A percentile compares a stretch with the other conserved stretches of the same genome.
These are phyloP conservation scores for Fusarium hostae DNA, from an alignment of 2,329 filamentous ascomycete species.

Conservation along the genomic window DNA sequence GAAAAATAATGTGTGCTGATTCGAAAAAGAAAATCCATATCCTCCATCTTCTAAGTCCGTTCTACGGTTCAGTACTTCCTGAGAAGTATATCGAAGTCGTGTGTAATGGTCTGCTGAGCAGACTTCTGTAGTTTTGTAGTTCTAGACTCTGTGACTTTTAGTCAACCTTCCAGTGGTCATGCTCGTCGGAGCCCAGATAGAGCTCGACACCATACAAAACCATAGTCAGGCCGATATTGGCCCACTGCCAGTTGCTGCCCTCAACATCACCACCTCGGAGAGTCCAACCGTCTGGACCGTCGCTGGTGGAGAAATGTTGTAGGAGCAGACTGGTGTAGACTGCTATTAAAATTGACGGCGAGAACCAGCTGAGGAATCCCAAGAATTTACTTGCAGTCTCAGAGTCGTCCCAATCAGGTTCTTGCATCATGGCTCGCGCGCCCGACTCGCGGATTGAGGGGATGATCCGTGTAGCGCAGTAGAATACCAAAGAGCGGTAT, in stretches of 20 bases:
- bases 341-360: slow-evolving; percentile 91
- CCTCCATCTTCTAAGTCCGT: slow-evolving; percentile 17
- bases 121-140: background rate
- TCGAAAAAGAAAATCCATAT: slow-evolving; percentile 11
- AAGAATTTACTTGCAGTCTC: slow-evolving; percentile 84
- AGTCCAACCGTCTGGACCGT: slow-evolving; percentile 81
- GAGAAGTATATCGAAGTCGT: slow-evolving; percentile 13
- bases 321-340: slow-evolving; percentile 96
- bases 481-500: slow-evolving; percentile 94
- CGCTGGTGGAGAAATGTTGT: slow-evolving; percentile 89
- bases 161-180: slow-evolving; percentile 96
- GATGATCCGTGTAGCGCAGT: slow-evolving; percentile 94
- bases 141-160: slow-evolving; percentile 56
- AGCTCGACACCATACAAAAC: slow-evolving; percentile 89
- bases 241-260: slow-evolving; percentile 91
- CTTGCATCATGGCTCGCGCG: slow-evolving; percentile 82
- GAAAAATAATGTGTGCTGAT: slow-evolving; percentile 30
- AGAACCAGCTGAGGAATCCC: slow-evolving; percentile 91
- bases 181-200: slow-evolving; percentile 84
- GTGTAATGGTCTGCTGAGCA: slow-evolving; percentile 13
- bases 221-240: slow-evolving; percentile 92
- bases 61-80: slow-evolving; percentile 1
- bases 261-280: slow-evolving; percentile 82
- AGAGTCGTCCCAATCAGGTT: slow-evolving; percentile 85
- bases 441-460: slow-evolving; percentile 91